Conservation (phyloP, 2,329 filamentous ascomycete genomes). For the Hypomyces rosellus region DNA sequence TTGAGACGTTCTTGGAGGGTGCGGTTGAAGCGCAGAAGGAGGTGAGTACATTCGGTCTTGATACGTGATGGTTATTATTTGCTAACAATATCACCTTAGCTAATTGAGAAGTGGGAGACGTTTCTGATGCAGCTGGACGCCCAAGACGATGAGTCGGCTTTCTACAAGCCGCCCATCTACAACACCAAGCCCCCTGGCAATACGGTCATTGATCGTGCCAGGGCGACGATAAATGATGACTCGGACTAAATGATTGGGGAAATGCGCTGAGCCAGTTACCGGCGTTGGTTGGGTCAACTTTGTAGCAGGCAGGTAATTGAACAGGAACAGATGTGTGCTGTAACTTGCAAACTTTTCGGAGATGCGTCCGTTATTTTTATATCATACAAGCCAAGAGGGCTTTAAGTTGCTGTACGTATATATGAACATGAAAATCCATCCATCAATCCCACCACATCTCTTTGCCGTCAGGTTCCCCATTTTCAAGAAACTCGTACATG, state of each 20-base stretch:
- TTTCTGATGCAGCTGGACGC: conserved; percentile 94
- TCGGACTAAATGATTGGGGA: conserved; percentile 42
- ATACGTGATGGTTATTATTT: background rate
- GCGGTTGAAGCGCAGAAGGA: conserved; percentile 98
- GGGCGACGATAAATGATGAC: conserved; percentile 54
- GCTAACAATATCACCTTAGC: conserved; percentile 31
- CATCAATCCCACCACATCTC: conserved; percentile 6
- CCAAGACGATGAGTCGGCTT: conserved; percentile 73
- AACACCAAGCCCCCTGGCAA: conserved; percentile 45
- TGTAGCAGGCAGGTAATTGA: background rate
- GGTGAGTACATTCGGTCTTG: conserved; percentile 44
- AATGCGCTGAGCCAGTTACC: background rate
- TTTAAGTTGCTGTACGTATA: conserved; percentile 13
- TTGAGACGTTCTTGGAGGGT: conserved; percentile 95
- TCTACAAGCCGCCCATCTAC: conserved; percentile 58
- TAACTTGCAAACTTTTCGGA: conserved; percentile 15
- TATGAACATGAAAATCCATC: conserved; percentile 11
- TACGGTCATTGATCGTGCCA: conserved; percentile 54
- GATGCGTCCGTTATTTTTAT: conserved; percentile 22
- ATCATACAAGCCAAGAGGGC: conserved; percentile 29
- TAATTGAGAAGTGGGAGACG: conserved; percentile 93
- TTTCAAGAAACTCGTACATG: too few species aligned
- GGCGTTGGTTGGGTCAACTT: background rate
- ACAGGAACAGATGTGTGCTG: background rate
- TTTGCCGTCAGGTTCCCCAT: conserved; percentile 3